Evolutionary conservation across 352 stramenopile species (phyloP), one percentile per base, ranked within the genome.

Genomic region (Pythium biforme): DNA sequence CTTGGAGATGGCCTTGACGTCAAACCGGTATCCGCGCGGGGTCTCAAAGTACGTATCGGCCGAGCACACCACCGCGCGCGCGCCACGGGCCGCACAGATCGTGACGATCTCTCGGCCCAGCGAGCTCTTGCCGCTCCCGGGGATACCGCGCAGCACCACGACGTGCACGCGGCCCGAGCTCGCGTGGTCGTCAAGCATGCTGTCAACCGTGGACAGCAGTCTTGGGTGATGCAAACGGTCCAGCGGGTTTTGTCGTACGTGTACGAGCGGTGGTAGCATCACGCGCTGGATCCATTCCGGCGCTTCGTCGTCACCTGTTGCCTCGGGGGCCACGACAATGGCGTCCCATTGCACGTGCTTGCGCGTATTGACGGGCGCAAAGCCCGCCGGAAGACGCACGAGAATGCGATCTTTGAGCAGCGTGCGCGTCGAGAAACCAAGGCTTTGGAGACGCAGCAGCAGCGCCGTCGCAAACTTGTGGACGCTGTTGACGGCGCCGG

Each of bases 121-220:
- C 3, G 79, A 78, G 61, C 79, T 91, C 60, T 92, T 92, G 15
- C 83, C 83, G 58, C 81, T 90, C 0, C 83, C 83, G 3, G 83
- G 83, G 34, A 92, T 86, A 12, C 83, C 83, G 49, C 83, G 70
- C 39, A 92, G 56, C 37, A 92, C 81, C 45, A 90, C 68, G 8
- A 89, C 80, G 9, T 80, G 57, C 3, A 70, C 60, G n/a, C 51
- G 59, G 19, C 57, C 58, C 0, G 59, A 50, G 33, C 48, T 46
- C 15, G 31, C 20, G 23, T 70, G 74, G 10, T 71, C 48, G 25
- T 47, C 39, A 19, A 92, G 20, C 59, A 88, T 74, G 6, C 65
- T 57, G 17, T 79, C 65, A 2, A 88, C 71, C 55, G 83, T 27
- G 15, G 58, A 31, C 0, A 72, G 40, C 2, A 89, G 53, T 1